Evolutionary conservation across 306 rosid genomes (phyloP).

Genomic region (Castanospermum australe): DNA sequence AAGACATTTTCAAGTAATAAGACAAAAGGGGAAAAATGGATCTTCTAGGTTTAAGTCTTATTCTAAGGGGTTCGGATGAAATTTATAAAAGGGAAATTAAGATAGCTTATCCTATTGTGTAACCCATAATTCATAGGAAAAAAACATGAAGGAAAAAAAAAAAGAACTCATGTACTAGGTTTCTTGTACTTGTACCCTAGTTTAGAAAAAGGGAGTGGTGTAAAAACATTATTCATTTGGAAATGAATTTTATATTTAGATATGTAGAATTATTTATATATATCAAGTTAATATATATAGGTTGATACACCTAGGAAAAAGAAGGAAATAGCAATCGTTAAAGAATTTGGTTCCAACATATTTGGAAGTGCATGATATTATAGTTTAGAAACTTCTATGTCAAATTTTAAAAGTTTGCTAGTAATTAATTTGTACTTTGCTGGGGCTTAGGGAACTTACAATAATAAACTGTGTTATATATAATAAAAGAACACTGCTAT

Average conservation of each 20-base stretch:
- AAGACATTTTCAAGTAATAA: neutral
- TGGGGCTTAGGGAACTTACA: slow-evolving; percentile 40
- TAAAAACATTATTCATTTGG: slow-evolving; percentile 9
- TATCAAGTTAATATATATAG: slow-evolving; percentile 10
- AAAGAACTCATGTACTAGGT: slow-evolving; percentile 15
- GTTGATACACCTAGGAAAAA: slow-evolving; percentile 17
- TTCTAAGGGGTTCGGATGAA: neutral
- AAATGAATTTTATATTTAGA: slow-evolving; percentile 16
- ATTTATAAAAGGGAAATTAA: neutral
- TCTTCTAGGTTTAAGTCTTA: neutral
- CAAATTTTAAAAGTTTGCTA: slow-evolving; percentile 37
- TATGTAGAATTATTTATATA: slow-evolving; percentile 10
- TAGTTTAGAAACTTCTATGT: slow-evolving; percentile 46
- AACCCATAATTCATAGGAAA: neutral
- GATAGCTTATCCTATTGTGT: neutral
- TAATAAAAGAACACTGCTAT: slow-evolving; percentile 36
- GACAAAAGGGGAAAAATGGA: neutral
- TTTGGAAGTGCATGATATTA: slow-evolving; percentile 69
- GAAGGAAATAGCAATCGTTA: slow-evolving; percentile 3
- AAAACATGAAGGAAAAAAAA: neutral
- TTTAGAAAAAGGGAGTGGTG: neutral
- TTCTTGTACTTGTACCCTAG: slow-evolving; percentile 7
- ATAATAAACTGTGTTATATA: slow-evolving; percentile 16
- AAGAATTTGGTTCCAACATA: slow-evolving; percentile 61
- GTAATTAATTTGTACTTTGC: slow-evolving; percentile 45